These are phyloP conservation scores for Pythium aristosporum DNA, from an alignment of 352 stramenopile species.

Conservation along the genomic window DNA sequence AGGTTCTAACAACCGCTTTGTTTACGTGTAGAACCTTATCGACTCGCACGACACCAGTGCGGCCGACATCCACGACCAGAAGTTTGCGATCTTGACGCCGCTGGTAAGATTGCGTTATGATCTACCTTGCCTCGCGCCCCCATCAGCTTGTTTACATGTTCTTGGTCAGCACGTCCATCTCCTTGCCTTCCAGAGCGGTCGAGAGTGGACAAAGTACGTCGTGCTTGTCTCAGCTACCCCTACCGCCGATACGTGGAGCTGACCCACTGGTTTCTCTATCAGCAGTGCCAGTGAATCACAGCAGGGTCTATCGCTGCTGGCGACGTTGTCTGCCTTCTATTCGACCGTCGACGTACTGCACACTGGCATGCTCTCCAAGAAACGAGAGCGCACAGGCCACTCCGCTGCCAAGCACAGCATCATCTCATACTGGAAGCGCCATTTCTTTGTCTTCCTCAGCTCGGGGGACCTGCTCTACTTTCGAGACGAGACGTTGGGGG, in stretches of 20 bases:
- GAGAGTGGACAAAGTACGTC: constrained; percentile 56
- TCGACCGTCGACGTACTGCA: constrained; percentile 68
- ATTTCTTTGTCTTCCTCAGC: constrained; percentile 77
- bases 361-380: constrained; percentile 71
- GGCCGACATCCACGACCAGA: constrained; percentile 63
- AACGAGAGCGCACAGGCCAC: constrained; percentile 69
- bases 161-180: constrained; percentile 60
- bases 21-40: constrained; percentile 41
- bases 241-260: no score
- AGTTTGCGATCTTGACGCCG: constrained; percentile 73
- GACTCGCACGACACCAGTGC: constrained; percentile 47
- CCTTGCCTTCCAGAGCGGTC: constrained; percentile 72
- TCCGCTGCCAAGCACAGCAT: constrained; percentile 60
- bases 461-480: constrained; percentile 81
- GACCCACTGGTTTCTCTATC: background rate
- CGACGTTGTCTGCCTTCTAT: constrained; percentile 77
- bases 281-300: constrained; percentile 66
- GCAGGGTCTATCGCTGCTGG: constrained; percentile 73
- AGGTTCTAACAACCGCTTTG: background rate
- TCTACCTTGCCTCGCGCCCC: background rate
- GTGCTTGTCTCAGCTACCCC: no score
- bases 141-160: background rate
- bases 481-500: constrained; percentile 64
- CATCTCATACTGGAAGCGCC: constrained; percentile 84
- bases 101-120: constrained; percentile 34